These are phyloP conservation scores for Hyphopichia wangnamkhiaoensis DNA, from an alignment of 1,139 yeast species.

Conservation along the genomic window DNA sequence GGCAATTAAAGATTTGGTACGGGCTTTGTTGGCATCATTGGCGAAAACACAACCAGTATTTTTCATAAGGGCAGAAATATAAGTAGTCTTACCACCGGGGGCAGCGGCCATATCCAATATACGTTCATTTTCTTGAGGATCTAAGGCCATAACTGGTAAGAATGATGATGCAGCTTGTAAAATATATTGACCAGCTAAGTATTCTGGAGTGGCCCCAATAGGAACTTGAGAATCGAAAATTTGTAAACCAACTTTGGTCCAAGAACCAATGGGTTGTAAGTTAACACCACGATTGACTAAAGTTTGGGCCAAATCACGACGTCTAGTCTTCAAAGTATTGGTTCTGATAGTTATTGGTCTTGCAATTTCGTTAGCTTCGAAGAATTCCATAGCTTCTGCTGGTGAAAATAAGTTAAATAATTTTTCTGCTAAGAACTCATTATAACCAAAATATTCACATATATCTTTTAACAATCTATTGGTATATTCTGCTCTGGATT, in stretches of 20 bases:
- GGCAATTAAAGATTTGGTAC: conserved; percentile 95
- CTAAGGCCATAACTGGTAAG: conserved; percentile 95
- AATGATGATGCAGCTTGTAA: conserved; percentile 98
- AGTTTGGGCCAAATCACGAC: conserved; percentile 94
- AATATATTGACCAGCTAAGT: conserved; percentile 95
- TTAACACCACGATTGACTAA: conserved; percentile 96
- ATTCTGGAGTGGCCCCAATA: conserved; percentile 99
- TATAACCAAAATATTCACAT: conserved; percentile 93
- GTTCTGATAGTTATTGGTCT: conserved; percentile 97
- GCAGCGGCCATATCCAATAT: conserved; percentile 99
- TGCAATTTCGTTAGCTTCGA: conserved; percentile 96
- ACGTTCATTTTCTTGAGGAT: conserved; percentile 94
- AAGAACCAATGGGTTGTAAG: conserved; percentile 92
- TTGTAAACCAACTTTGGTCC: conserved; percentile 98
- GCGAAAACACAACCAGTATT: conserved; percentile 98
- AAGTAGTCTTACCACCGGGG: conserved; percentile 99
- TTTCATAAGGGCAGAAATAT: conserved; percentile 94
- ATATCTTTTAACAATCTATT: conserved; percentile 80
- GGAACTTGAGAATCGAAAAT: conserved; percentile 98
- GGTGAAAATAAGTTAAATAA: conserved; percentile 89
- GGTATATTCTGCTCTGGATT: conserved; percentile 78
- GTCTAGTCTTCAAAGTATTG: conserved; percentile 88
- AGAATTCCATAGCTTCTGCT: conserved; percentile 95
- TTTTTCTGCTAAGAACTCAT: conserved; percentile 92
- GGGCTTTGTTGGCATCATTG: conserved; percentile 92